Conservation (phyloP, 768 basidiomycete species). For the Dioszegia hungarica region DNA sequence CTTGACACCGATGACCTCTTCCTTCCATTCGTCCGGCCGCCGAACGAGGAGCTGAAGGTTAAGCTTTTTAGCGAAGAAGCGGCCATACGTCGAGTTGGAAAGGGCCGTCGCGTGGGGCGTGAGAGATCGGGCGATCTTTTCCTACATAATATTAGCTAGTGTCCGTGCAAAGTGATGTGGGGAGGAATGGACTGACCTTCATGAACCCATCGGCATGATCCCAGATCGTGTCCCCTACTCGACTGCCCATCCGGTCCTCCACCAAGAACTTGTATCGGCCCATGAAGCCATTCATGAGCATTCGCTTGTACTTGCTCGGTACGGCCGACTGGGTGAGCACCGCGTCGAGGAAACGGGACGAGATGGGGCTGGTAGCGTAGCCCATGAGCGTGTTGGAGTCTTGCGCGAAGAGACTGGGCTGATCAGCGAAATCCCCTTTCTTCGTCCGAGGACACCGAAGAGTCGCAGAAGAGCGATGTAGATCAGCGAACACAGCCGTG, state of each 20-base stretch:
- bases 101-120: slow-evolving; percentile 66
- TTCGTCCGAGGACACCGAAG: too few species aligned
- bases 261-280: slow-evolving; percentile 74
- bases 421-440: neutral
- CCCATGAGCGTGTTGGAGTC: slow-evolving; percentile 59
- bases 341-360: slow-evolving; percentile 72
- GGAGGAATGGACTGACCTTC: slow-evolving; percentile 58
- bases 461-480: too few species aligned
- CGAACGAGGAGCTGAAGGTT: slow-evolving; percentile 72
- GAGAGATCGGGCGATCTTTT: slow-evolving; percentile 83
- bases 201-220: slow-evolving; percentile 79
- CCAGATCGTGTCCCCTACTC: slow-evolving; percentile 89
- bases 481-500: too few species aligned
- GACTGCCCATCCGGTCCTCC: slow-evolving; percentile 83
- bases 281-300: slow-evolving; percentile 68
- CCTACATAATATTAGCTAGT: slow-evolving; percentile 53
- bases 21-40: slow-evolving; percentile 78
- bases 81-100: slow-evolving; percentile 74
- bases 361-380: slow-evolving; percentile 63
- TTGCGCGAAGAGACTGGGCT: slow-evolving; percentile 59
- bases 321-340: slow-evolving; percentile 65
- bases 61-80: slow-evolving; percentile 75
- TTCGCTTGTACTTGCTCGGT: slow-evolving; percentile 61
- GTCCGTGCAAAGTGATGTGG: neutral
- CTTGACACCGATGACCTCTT: slow-evolving; percentile 56